A percentile compares a stretch with the other conserved stretches of the same genome.
Conservation (phyloP, 2,329 filamentous ascomycete genomes). For the Epichloe aotearoae region DNA sequence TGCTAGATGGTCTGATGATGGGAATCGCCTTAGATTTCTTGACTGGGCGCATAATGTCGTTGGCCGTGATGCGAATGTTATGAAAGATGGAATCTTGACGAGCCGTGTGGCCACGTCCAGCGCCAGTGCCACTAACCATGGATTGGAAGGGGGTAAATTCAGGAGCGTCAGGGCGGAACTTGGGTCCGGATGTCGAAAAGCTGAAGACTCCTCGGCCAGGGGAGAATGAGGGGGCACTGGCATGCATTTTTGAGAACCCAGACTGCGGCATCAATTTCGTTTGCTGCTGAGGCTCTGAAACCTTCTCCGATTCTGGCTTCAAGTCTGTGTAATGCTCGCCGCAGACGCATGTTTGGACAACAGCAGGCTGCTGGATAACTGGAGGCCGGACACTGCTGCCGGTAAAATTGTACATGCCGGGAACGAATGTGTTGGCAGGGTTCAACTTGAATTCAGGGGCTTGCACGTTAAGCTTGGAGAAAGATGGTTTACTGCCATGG, state of each 20-base stretch:
- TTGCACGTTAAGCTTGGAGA: constrained; percentile 75
- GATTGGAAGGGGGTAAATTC: constrained; percentile 53
- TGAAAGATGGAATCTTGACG: constrained; percentile 49
- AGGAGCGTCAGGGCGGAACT: constrained; percentile 65
- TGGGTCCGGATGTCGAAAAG: constrained; percentile 52
- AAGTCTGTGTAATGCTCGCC: neutral
- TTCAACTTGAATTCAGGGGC: constrained; percentile 82
- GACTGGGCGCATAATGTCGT: constrained; percentile 48
- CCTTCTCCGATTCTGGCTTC: neutral
- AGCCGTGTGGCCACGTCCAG: constrained; percentile 30
- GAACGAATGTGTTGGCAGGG: constrained; percentile 37
- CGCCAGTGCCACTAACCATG: constrained; percentile 30
- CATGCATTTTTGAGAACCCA: constrained; percentile 46
- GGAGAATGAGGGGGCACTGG: constrained; percentile 56
- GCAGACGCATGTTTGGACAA: constrained; percentile 26
- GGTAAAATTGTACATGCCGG: constrained; percentile 35
- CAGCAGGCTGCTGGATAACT: constrained; percentile 25
- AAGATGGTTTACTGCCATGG: constrained; percentile 55
- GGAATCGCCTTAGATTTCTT: constrained; percentile 76
- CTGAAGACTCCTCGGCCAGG: constrained; percentile 53
- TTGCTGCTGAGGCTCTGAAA: constrained; percentile 8
- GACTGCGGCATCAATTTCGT: constrained; percentile 18
- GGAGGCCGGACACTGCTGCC: constrained; percentile 33
- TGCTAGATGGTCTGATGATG: constrained; percentile 55
- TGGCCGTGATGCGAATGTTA: constrained; percentile 49